Conservation (phyloP, 345 rosid species). For the Combretum micranthum region DNA sequence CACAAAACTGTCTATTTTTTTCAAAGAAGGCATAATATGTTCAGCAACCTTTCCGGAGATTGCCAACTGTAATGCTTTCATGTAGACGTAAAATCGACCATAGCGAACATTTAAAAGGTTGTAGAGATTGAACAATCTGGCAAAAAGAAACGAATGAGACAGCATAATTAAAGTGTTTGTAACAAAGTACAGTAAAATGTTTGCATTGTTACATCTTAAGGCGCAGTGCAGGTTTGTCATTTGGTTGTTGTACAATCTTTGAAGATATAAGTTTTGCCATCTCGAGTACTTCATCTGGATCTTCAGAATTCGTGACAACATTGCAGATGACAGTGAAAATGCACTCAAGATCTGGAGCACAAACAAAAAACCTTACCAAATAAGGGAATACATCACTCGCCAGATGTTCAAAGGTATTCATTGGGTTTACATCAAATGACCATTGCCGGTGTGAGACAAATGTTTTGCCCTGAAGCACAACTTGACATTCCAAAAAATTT, state of each 20-base stretch:
- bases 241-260: no score
- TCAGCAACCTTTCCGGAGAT: conserved; percentile 75
- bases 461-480: no score
- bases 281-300: no score
- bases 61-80: conserved; percentile 69
- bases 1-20: conserved; percentile 75
- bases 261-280: no score
- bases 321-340: conserved; percentile 60
- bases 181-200: conserved; percentile 2
- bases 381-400: no score
- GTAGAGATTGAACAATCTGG: conserved; percentile 90
- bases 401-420: no score
- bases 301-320: conserved; percentile 45
- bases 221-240: conserved; percentile 47
- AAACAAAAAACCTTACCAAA: no score
- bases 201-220: conserved; percentile 63
- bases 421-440: no score
- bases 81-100: conserved; percentile 70
- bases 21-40: conserved; percentile 59
- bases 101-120: conserved; percentile 64
- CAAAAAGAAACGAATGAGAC: conserved; percentile 15
- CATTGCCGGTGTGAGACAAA: no score
- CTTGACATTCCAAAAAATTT: no score
- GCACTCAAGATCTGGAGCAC: background rate
- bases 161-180: background rate